Evolutionary conservation across 768 basidiomycete species (phyloP), one percentile per base, ranked within the genome.

Genomic region (Mycena alexandri): DNA sequence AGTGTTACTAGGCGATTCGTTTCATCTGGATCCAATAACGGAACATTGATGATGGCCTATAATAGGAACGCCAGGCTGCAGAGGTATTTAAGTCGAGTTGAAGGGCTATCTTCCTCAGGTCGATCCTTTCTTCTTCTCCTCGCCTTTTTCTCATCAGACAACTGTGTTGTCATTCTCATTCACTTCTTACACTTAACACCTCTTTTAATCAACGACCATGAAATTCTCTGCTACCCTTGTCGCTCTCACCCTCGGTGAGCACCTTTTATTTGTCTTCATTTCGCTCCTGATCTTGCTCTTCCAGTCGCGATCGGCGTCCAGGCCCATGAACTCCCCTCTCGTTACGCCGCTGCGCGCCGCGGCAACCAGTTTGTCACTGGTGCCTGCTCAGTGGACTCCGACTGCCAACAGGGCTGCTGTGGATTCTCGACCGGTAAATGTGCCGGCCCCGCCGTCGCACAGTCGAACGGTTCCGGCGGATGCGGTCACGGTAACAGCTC

Each of bases 381-480:
- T 17, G 46, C 71, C 21, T 74, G 73, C 56, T 14, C 29, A 12
- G 7, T n/a, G 19, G 73, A 74, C 69, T 59, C 63, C 3, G 71
- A 74, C 43, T 74, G 73, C 63, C 71, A 47, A 50, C 71, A 48
- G 48, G 71, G 67, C 50, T 74, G 73, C 67, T 74, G 71, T 52
- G 73, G 57, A 33, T 74, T 74, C 73, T 56, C 36, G 36, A 51
- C 47, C 44, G 73, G 73, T 59, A 74, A 74, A 53, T 74, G 73
- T 52, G 73, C 73, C 10, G 73, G 71, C 41, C 55, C 71, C 9
- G 66, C 65, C 51, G 57, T 74, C 55, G 71, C 73, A 3, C 73
- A 72, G 55, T 67, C 65, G 59, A 61, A 63, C 42, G 73, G 65
- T 41, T 38, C 43, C 24, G 73, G 73, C 51, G 73, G 73, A 13